phyloP scores from a whole-genome alignment of 495 filamentous ascomycete genomes.

The Aspergillus sclerotioniger region DNA sequence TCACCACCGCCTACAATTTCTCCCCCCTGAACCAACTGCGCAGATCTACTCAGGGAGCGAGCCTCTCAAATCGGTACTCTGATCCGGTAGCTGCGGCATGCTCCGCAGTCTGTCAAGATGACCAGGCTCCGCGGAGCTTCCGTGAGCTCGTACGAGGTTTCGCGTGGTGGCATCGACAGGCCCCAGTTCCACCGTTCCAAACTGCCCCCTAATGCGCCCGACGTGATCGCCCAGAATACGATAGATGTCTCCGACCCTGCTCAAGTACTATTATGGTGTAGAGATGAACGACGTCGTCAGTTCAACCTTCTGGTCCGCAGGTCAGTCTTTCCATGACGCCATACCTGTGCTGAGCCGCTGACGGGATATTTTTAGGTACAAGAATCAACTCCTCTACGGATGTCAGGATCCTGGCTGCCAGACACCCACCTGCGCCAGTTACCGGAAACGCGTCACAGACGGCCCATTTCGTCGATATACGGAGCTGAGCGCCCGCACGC shows the following conservation, averaged over 20 bases:
- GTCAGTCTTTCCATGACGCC: constrained; percentile 26
- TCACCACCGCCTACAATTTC: no score
- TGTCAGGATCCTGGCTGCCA: constrained; percentile 68
- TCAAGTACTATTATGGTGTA: constrained; percentile 45
- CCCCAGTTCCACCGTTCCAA: constrained; percentile 38
- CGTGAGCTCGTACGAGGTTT: constrained; percentile 32
- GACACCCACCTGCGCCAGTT: constrained; percentile 79
- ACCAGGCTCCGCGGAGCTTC: constrained; percentile 50
- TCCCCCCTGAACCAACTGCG: no score
- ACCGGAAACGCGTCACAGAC: constrained; percentile 62
- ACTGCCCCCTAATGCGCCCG: constrained; percentile 49
- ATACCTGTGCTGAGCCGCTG: not conserved
- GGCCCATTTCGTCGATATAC: constrained; percentile 73
- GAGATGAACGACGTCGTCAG: constrained; percentile 49
- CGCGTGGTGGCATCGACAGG: constrained; percentile 32
- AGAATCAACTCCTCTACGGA: constrained; percentile 78
- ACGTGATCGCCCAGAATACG: constrained; percentile 47
- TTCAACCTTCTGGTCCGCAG: constrained; percentile 54
- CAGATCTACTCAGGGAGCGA: no score
- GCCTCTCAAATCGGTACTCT: no score
- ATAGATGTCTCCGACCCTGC: constrained; percentile 47
- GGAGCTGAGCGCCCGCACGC: constrained; percentile 65
- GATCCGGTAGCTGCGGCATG: constrained; percentile 25
- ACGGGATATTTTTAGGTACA: constrained; percentile 57
- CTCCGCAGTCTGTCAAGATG: constrained; percentile 31